Percentiles rank a stretch among this genome's conserved stretches.
These are phyloP conservation scores for Kodamaea jinghongensis DNA, from an alignment of 805 yeast genomes.

Conservation along the genomic window DNA sequence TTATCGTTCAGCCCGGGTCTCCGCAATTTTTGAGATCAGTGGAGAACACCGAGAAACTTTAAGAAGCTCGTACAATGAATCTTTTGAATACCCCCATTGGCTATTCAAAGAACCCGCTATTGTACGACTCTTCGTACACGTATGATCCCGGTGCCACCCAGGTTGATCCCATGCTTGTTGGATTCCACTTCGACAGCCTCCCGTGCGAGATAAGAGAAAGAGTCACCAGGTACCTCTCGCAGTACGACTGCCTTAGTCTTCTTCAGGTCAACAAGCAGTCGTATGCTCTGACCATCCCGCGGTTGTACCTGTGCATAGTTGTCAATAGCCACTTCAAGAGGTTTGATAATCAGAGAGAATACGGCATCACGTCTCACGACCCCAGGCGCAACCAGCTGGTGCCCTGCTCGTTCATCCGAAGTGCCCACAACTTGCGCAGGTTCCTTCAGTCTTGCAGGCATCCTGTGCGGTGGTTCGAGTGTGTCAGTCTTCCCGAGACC, in stretches of 20 bases:
- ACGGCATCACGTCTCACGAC: constrained; percentile 8
- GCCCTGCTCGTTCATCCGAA: constrained; percentile 33
- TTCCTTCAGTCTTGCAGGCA: constrained; percentile 20
- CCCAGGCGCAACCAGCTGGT: constrained; percentile 3
- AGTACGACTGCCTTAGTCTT: constrained; percentile 36
- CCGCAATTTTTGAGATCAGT: no score
- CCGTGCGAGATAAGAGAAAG: constrained; percentile 36
- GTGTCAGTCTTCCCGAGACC: constrained; percentile 42
- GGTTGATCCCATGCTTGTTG: neutral
- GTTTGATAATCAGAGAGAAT: constrained; percentile 27
- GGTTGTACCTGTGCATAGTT: constrained; percentile 39
- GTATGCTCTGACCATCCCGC: constrained; percentile 27
- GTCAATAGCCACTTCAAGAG: constrained; percentile 38
- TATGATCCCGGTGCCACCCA: no score
- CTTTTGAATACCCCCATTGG: constrained; percentile 25
- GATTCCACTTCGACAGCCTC: constrained; percentile 22
- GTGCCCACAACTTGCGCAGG: constrained; percentile 38
- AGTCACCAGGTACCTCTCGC: constrained; percentile 35
- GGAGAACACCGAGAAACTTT: no score
- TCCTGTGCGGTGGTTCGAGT: constrained; percentile 24
- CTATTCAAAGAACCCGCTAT: constrained; percentile 21
- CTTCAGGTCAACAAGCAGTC: constrained; percentile 27
- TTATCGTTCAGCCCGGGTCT: no score
- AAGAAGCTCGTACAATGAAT: no score
- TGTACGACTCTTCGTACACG: neutral